phyloP scores from a whole-genome alignment of 768 basidiomycete species.

The Panellus pusillus region DNA sequence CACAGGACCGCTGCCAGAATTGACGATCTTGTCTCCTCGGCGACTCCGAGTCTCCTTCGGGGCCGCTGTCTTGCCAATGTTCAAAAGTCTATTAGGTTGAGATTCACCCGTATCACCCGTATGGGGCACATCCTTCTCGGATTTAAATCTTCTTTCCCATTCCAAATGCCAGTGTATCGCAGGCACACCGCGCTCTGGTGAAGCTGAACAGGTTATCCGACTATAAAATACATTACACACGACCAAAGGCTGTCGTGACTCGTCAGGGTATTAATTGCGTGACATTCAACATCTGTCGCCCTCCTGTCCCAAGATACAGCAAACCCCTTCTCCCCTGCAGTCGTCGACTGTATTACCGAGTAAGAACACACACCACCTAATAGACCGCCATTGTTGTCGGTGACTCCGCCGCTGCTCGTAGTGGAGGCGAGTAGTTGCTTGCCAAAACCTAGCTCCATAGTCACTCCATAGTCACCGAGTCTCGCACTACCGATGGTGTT shows the following conservation, averaged over 20 bases:
- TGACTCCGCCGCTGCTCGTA: neutral
- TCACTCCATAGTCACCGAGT: too few species aligned
- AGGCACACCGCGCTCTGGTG: neutral
- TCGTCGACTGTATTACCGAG: conserved; percentile 5
- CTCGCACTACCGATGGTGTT: too few species aligned
- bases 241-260: conserved; percentile 8
- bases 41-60: too few species aligned
- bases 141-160: too few species aligned
- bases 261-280: conserved; percentile 8
- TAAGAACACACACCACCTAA: neutral
- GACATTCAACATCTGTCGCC: conserved; percentile 21
- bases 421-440: neutral
- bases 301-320: too few species aligned
- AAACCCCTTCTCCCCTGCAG: conserved; percentile 13
- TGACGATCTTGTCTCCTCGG: too few species aligned
- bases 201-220: conserved; percentile 16
- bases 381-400: conserved; percentile 2
- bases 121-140: too few species aligned
- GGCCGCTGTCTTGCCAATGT: too few species aligned
- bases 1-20: neutral
- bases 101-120: conserved; percentile 1
- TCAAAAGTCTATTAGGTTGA: conserved; percentile 10
- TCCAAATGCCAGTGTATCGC: too few species aligned
- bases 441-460: too few species aligned
- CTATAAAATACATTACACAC: conserved; percentile 6